Conservation (phyloP, 768 basidiomycete genomes). For the Pleurotus ostreatus region DNA sequence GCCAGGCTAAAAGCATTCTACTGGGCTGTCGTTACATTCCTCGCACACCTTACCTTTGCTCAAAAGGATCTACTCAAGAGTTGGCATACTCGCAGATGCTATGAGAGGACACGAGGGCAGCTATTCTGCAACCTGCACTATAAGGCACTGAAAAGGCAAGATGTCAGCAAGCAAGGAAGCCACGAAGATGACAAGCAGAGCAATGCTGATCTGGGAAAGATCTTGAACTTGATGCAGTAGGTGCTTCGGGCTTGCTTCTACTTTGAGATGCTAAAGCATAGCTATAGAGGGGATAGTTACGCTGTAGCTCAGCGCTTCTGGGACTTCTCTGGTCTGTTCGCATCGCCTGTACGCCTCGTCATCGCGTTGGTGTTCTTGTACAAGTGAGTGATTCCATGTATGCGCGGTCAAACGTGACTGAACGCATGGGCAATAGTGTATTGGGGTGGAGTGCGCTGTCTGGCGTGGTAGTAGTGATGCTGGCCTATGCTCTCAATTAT, state of each 20-base stretch:
- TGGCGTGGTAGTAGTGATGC: constrained; percentile 60
- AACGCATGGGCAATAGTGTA: constrained; percentile 35
- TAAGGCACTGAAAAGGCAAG: constrained; percentile 59
- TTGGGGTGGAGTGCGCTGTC: constrained; percentile 77
- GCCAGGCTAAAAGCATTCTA: constrained; percentile 45
- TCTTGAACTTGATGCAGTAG: constrained; percentile 74
- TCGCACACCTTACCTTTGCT: constrained; percentile 64
- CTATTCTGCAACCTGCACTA: constrained; percentile 68
- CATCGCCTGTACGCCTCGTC: constrained; percentile 56
- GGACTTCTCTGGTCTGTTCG: constrained; percentile 64
- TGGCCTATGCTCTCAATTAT: constrained; percentile 62
- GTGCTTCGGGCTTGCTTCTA: constrained; percentile 18
- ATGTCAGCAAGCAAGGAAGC: constrained; percentile 45
- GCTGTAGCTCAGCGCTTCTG: constrained; percentile 70
- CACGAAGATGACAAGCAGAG: constrained; percentile 32
- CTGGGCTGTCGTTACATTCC: constrained; percentile 57
- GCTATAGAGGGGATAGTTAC: constrained; percentile 60
- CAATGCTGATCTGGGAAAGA: constrained; percentile 62
- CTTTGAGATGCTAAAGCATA: constrained; percentile 6
- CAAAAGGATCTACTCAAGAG: constrained; percentile 57
- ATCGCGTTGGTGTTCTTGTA: constrained; percentile 73
- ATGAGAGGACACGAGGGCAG: constrained; percentile 69
- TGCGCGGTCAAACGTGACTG: background rate
- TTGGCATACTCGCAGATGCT: constrained; percentile 69
- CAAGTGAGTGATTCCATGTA: constrained; percentile 37